phyloP scores from a whole-genome alignment of 202 grass and related monocot genomes.

The Zizania palustris region DNA sequence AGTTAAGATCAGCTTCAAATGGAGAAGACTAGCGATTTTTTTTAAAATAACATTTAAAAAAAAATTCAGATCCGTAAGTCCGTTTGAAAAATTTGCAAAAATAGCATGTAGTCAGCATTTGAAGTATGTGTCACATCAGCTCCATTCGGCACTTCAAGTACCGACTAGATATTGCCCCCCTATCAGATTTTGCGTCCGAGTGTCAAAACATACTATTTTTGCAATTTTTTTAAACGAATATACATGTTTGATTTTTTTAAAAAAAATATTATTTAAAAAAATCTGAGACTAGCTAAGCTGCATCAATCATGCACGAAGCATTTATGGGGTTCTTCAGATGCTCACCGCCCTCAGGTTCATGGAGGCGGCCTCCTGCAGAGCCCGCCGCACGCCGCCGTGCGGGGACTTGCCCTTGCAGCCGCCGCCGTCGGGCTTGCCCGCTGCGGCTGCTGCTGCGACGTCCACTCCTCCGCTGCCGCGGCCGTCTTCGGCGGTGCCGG shows the following conservation, averaged over 20 bases:
- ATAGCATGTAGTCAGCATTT: too few species aligned
- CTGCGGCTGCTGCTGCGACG: not conserved
- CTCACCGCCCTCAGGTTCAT: constrained; percentile 51
- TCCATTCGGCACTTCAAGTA: too few species aligned
- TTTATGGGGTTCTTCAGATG: not conserved
- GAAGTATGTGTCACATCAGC: too few species aligned
- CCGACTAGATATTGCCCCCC: too few species aligned
- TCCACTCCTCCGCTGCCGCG: not conserved
- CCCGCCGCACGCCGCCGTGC: constrained; percentile 2
- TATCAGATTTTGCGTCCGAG: too few species aligned
- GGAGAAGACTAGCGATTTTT: too few species aligned
- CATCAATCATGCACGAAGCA: not conserved
- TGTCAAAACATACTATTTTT: too few species aligned
- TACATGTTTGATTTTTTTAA: not conserved
- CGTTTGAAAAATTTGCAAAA: too few species aligned
- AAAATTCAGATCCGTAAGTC: too few species aligned
- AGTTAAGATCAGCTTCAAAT: too few species aligned
- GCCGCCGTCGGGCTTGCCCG: constrained; percentile 9
- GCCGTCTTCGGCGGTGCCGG: not conserved
- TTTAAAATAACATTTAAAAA: too few species aligned
- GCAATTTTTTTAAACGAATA: too few species aligned
- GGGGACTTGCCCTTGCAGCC: constrained; percentile 41
- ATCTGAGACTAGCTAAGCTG: constrained; percentile 43
- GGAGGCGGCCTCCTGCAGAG: constrained; percentile 45
- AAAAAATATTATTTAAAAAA: not conserved